Evolutionary conservation across 768 basidiomycete species (phyloP).

Genomic region (Tricholomella constricta): DNA sequence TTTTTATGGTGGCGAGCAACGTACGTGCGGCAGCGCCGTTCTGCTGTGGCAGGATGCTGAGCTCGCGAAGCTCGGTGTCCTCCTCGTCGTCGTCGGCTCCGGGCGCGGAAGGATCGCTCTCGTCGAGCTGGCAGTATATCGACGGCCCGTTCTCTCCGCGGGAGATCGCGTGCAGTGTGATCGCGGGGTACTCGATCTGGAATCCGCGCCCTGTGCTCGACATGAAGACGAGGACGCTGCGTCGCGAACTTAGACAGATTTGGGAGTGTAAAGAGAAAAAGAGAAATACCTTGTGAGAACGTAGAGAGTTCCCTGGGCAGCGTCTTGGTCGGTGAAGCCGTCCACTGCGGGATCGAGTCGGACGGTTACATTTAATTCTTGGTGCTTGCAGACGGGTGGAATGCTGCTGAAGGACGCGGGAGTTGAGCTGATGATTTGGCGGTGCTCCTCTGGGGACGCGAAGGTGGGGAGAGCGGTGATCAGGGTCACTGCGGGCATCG

Average conservation of each 20-base stretch:
- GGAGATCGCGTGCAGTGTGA: constrained; percentile 93
- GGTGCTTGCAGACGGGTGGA: constrained; percentile 77
- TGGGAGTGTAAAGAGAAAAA: constrained; percentile 4
- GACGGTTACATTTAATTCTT: constrained; percentile 70
- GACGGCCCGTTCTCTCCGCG: constrained; percentile 65
- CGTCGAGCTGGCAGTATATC: constrained; percentile 95
- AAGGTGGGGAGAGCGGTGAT: constrained; percentile 40
- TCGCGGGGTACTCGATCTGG: constrained; percentile 83
- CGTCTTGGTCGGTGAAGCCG: constrained; percentile 55
- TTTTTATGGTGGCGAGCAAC: constrained; percentile 31
- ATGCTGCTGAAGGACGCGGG: constrained; percentile 85
- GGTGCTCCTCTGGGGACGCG: constrained; percentile 64
- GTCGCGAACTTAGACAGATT: constrained; percentile 5
- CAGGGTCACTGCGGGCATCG: constrained; percentile 39
- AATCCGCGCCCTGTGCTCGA: constrained; percentile 72
- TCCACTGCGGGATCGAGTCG: constrained; percentile 68
- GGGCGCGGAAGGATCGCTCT: constrained; percentile 40
- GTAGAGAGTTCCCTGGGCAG: constrained; percentile 69
- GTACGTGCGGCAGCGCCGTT: constrained; percentile 53
- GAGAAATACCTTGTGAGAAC: constrained; percentile 77
- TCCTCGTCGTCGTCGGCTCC: constrained; percentile 43
- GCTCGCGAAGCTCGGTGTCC: constrained; percentile 68
- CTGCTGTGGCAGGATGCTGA: constrained; percentile 68
- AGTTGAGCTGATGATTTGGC: constrained; percentile 68
- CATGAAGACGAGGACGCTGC: constrained; percentile 78